Evolutionary conservation across 2,329 filamentous ascomycete species (phyloP).

Genomic region (Rhynchosporium graminicola): DNA sequence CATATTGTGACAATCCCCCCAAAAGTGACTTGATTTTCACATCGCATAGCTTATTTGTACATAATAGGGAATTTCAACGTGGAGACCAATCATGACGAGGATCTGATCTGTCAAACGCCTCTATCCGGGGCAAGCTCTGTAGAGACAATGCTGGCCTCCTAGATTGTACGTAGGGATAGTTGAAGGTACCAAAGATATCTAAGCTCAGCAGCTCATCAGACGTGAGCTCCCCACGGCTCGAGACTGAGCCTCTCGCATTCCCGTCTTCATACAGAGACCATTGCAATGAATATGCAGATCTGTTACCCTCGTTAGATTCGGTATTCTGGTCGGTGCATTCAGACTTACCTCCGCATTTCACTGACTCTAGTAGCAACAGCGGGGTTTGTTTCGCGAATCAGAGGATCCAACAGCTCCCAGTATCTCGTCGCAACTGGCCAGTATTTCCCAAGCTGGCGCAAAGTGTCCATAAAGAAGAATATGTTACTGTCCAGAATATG

Average conservation of each 20-base stretch:
- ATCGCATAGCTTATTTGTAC: no score
- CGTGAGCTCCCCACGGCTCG: conserved; percentile 1
- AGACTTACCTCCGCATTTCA: conserved; percentile 12
- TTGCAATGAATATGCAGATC: conserved; percentile 4
- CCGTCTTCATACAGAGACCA: background rate
- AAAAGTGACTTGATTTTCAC: no score
- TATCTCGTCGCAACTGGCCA: conserved; percentile 6
- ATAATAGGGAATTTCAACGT: background rate
- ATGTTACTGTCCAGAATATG: conserved; percentile 5
- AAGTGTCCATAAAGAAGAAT: conserved; percentile 14
- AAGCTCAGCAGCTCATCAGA: conserved; percentile 3
- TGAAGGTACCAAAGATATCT: conserved; percentile 16
- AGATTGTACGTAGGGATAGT: conserved; percentile 8
- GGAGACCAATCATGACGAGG: conserved; percentile 7
- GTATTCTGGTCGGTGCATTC: background rate
- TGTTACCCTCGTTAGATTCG: background rate
- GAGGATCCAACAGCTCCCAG: conserved; percentile 4
- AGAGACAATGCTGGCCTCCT: background rate
- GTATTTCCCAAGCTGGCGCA: conserved; percentile 6
- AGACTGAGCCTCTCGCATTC: background rate
- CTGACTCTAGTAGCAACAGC: background rate
- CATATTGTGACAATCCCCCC: no score
- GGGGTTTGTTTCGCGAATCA: background rate
- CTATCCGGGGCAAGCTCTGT: background rate
- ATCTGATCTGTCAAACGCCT: background rate